Conservation (phyloP, 2,329 filamentous ascomycete genomes). For the Trichoderma gracile region DNA sequence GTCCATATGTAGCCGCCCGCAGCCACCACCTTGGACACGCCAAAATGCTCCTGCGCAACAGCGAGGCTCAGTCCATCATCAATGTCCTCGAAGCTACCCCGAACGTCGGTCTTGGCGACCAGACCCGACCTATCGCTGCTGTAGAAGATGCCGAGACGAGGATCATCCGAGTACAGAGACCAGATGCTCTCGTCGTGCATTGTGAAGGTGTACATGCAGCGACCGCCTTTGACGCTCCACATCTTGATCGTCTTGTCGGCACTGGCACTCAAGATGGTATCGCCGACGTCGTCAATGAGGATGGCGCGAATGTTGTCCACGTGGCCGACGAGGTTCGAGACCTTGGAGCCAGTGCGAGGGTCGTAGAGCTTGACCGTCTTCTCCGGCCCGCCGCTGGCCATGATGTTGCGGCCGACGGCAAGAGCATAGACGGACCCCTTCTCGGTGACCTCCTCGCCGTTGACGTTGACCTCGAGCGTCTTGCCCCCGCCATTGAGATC, state of each 20-base stretch:
- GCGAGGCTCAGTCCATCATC: constrained; percentile 89
- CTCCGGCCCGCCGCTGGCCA: constrained; percentile 92
- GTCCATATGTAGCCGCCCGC: constrained; percentile 84
- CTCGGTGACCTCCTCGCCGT: constrained; percentile 77
- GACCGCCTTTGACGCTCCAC: constrained; percentile 91
- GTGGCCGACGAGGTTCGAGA: constrained; percentile 96
- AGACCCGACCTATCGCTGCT: constrained; percentile 89
- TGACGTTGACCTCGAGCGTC: constrained; percentile 80
- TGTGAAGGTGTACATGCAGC: constrained; percentile 96
- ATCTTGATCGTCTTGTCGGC: constrained; percentile 97
- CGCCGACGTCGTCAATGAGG: constrained; percentile 82
- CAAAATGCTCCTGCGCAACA: constrained; percentile 89
- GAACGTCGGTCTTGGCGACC: constrained; percentile 93
- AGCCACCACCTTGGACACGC: constrained; percentile 67
- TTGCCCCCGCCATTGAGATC: constrained; percentile 87
- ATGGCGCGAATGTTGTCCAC: constrained; percentile 93
- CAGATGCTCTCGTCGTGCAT: constrained; percentile 99
- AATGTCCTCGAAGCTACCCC: constrained; percentile 64
- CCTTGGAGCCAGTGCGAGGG: constrained; percentile 78
- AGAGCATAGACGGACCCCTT: constrained; percentile 97
- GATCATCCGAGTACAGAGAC: constrained; percentile 89
- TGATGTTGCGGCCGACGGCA: constrained; percentile 73
- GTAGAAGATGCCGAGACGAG: constrained; percentile 85
- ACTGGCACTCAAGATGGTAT: constrained; percentile 90
- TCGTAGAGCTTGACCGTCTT: constrained; percentile 93